phyloP scores from a whole-genome alignment of 2,329 filamentous ascomycete genomes.

The Ascochyta lentis region DNA sequence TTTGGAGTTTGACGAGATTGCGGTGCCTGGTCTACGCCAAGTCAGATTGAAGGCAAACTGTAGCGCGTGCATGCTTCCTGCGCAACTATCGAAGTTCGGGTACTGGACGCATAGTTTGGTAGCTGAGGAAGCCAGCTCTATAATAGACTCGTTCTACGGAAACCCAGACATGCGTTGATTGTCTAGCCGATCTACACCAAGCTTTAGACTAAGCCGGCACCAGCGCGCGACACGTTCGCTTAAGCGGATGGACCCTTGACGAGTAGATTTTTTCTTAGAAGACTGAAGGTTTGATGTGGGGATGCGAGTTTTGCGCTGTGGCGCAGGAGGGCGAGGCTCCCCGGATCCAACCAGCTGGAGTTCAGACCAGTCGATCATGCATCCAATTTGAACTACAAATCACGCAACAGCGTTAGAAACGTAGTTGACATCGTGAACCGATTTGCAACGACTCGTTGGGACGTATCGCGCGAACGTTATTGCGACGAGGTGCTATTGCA shows the following conservation, averaged over 20 bases:
- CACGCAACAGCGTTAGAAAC: slow-evolving; percentile 6
- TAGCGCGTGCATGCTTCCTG: background rate
- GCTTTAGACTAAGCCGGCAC: background rate
- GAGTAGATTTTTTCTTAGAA: background rate
- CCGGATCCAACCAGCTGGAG: slow-evolving; percentile 1
- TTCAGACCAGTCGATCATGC: slow-evolving; percentile 1
- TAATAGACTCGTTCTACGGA: background rate
- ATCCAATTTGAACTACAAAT: slow-evolving; percentile 1
- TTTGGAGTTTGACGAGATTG: too few species aligned
- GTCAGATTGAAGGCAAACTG: background rate
- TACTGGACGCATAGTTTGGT: background rate
- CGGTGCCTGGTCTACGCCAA: background rate
- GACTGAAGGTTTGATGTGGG: background rate
- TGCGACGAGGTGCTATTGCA: background rate
- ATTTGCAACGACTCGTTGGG: background rate
- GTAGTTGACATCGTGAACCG: background rate
- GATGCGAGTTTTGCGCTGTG: background rate
- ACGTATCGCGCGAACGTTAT: background rate
- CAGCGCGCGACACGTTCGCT: background rate
- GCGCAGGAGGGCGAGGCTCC: background rate
- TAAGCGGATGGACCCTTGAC: background rate
- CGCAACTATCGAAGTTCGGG: background rate
- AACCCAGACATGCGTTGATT: background rate
- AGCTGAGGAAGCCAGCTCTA: background rate
- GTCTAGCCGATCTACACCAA: background rate